These are phyloP conservation scores for Hordeum vulgare DNA, from an alignment of 176 grass and related monocot genomes.

Conservation along the genomic window MorexV3_pseudomolecules_assembly NC_058524.1:94286120-94286619, in stretches of 20 bases:
- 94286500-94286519: not conserved
- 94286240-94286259: not conserved
- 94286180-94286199: too few species aligned
- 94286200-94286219: too few species aligned
- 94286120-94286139: too few species aligned
- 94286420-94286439: conserved; percentile 25
- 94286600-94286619: conserved; percentile 8
- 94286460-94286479: not conserved
- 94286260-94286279: not conserved
- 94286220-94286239: too few species aligned
- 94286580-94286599: not conserved
- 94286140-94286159: too few species aligned
- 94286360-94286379: conserved; percentile 35
- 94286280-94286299: not conserved
- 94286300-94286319: conserved; percentile 11
- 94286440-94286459: conserved; percentile 40
- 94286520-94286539: not conserved
- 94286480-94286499: not conserved
- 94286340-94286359: conserved; percentile 47
- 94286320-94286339: conserved; percentile 21
- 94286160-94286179: too few species aligned
- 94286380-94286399: conserved; percentile 17
- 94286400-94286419: conserved; percentile 21
- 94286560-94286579: conserved; percentile 8
- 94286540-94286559: not conserved